These are phyloP conservation scores for Dactylellina parvicollis DNA, from an alignment of 2,329 filamentous ascomycete species.

Conservation along the genomic window DNA sequence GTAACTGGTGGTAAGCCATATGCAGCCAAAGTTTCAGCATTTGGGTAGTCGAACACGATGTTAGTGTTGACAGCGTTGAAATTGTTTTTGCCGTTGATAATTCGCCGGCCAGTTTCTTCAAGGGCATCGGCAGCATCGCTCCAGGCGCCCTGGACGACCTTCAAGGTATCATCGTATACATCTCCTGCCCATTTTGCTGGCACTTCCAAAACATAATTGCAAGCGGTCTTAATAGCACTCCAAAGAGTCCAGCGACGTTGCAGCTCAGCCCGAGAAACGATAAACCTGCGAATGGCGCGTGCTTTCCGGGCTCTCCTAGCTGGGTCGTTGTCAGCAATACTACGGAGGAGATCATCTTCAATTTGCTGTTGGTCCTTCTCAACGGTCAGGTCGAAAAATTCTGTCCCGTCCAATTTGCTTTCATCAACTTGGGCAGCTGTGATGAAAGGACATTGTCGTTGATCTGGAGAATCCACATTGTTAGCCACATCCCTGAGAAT, in stretches of 20 bases:
- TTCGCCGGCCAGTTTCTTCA: slow-evolving; percentile 6
- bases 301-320: neutral
- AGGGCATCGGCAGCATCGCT: slow-evolving; percentile 15
- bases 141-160: slow-evolving; percentile 9
- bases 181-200: slow-evolving; percentile 13
- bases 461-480: slow-evolving; percentile 2
- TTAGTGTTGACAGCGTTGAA: slow-evolving; percentile 24
- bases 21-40: neutral
- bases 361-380: neutral
- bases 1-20: slow-evolving; percentile 3
- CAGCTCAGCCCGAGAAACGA: slow-evolving; percentile 2
- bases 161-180: slow-evolving; percentile 12
- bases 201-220: slow-evolving; percentile 9
- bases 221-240: slow-evolving; percentile 16
- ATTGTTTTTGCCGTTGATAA: slow-evolving; percentile 9
- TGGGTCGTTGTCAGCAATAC: slow-evolving; percentile 14
- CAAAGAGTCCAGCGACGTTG: slow-evolving; percentile 17
- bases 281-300: neutral
- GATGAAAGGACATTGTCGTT: slow-evolving; percentile 12
- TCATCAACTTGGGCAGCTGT: slow-evolving; percentile 16
- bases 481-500: neutral
- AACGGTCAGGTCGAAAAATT: slow-evolving; percentile 15
- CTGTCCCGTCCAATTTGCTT: neutral
- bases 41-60: slow-evolving; percentile 16
- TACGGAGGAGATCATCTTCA: slow-evolving; percentile 19